phyloP scores from a whole-genome alignment of 2,329 filamentous ascomycete genomes.

The Penicillium rolfsii region DNA sequence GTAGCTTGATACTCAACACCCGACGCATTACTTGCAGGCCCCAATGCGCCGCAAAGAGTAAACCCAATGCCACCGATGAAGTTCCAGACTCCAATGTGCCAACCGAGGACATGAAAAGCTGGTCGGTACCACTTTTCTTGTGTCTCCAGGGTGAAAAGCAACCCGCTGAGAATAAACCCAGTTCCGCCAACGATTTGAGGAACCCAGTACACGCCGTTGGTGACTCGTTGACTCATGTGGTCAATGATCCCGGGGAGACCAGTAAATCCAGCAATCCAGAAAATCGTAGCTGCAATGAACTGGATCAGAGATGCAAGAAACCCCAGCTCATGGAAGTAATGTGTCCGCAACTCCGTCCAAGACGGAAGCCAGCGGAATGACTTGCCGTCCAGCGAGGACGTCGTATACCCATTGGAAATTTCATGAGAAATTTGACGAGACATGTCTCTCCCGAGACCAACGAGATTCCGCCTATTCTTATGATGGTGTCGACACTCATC shows the following conservation, averaged over 20 bases:
- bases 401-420: constrained; percentile 11
- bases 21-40: constrained; percentile 50
- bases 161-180: constrained; percentile 63
- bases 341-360: constrained; percentile 58
- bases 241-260: constrained; percentile 61
- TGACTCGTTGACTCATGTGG: constrained; percentile 52
- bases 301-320: constrained; percentile 64
- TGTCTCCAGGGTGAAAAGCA: constrained; percentile 68
- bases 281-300: constrained; percentile 63
- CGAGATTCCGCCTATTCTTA: constrained; percentile 39
- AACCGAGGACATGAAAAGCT: constrained; percentile 60
- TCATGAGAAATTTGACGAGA: constrained; percentile 7
- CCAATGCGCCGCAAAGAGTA: constrained; percentile 62
- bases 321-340: constrained; percentile 65
- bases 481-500: constrained; percentile 49
- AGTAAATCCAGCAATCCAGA: constrained; percentile 66
- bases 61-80: constrained; percentile 66
- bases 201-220: constrained; percentile 63
- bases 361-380: constrained; percentile 66
- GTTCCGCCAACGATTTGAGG: constrained; percentile 65
- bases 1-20: constrained; percentile 54
- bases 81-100: constrained; percentile 71
- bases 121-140: constrained; percentile 66
- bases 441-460: constrained; percentile 8
- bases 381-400: constrained; percentile 23